These are phyloP conservation scores for Mycena rosella DNA, from an alignment of 768 basidiomycete genomes.

Conservation along the genomic window DNA sequence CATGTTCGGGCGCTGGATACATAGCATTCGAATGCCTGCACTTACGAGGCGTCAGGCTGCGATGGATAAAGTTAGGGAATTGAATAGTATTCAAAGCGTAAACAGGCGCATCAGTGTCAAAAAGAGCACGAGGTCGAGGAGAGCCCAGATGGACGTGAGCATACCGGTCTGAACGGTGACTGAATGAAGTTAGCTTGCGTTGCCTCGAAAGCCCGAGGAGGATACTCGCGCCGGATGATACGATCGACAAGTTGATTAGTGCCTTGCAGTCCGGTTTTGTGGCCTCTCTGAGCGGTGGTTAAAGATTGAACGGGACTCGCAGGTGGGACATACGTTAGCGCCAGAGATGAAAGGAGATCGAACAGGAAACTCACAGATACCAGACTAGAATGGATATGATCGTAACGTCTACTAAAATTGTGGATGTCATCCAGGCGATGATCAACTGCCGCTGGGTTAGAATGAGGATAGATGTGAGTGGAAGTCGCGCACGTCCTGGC, in stretches of 20 bases:
- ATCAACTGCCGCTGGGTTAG: too few relatives aligned
- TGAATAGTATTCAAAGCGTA: background rate
- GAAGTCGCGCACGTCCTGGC: too few relatives aligned
- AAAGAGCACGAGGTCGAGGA: background rate
- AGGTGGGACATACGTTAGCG: background rate
- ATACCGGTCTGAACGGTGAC: background rate
- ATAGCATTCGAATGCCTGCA: background rate
- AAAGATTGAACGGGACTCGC: background rate
- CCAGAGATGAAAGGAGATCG: too few relatives aligned
- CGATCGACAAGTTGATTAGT: conserved; percentile 4
- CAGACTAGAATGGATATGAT: conserved; percentile 4
- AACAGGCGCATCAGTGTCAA: background rate
- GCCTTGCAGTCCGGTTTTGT: conserved; percentile 5
- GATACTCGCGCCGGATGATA: conserved; percentile 3
- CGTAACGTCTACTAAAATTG: background rate
- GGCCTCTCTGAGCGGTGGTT: background rate
- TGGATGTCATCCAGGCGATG: conserved; percentile 7
- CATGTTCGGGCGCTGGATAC: background rate
- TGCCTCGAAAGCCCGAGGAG: background rate
- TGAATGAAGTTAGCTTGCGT: background rate
- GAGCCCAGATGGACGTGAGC: background rate
- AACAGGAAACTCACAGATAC: background rate
- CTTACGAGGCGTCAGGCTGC: background rate
- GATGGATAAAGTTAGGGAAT: too few relatives aligned
- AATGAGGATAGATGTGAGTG: too few relatives aligned